phyloP scores from a whole-genome alignment of 192 early-diverging fungal species.

The Thamnidium elegans region DNA sequence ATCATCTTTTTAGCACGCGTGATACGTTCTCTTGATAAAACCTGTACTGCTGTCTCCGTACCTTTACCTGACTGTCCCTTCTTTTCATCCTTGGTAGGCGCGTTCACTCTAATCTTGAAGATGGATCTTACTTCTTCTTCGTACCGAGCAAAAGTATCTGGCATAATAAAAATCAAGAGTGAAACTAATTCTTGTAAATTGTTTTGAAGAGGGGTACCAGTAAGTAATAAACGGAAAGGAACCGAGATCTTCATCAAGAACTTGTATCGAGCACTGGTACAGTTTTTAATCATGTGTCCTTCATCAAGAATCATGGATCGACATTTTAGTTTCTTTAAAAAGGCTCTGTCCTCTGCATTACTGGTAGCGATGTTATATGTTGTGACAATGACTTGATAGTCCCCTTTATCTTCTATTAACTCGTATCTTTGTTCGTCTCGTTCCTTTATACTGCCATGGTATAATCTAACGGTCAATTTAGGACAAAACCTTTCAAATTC shows the following conservation, averaged over 20 bases:
- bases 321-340: constrained; percentile 64
- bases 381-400: constrained; percentile 71
- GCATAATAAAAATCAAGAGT: constrained; percentile 85
- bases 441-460: constrained; percentile 60
- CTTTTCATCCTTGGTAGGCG: background rate
- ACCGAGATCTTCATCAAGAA: constrained; percentile 62
- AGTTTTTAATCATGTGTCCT: constrained; percentile 92
- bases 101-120: constrained; percentile 56
- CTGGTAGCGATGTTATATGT: constrained; percentile 80
- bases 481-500: constrained; percentile 77
- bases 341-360: constrained; percentile 65
- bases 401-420: constrained; percentile 42
- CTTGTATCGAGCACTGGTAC: constrained; percentile 72
- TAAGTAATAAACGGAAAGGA: constrained; percentile 68
- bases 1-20: constrained; percentile 77
- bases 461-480: constrained; percentile 50
- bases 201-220: constrained; percentile 86
- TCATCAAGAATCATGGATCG: constrained; percentile 82
- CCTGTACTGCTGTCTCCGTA: constrained; percentile 31
- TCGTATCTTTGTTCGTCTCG: constrained; percentile 52
- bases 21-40: constrained; percentile 62
- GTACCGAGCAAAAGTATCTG: constrained; percentile 64
- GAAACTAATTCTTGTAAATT: constrained; percentile 86
- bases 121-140: constrained; percentile 51
- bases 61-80: constrained; percentile 1